Evolutionary conservation across 2,329 filamentous ascomycete species (phyloP), one percentile per base, ranked within the genome.

Genomic region (Aspergillus tubingensis): DNA sequence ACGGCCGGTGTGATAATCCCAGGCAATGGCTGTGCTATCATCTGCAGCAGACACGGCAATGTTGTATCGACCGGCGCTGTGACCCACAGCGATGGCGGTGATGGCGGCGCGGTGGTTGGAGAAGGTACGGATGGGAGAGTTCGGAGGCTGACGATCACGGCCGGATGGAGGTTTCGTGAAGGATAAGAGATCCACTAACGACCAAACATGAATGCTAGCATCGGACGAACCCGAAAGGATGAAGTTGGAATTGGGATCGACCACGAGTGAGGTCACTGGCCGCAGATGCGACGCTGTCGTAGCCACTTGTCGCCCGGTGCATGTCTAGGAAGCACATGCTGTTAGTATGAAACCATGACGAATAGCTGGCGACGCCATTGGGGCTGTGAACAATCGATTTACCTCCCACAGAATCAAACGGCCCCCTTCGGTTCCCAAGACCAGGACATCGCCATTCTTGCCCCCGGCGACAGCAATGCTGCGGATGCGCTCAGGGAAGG

Each of bases 401-500:
- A 95, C 91, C 88, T 99, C 95, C 95, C 95, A 99, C 2, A 96
- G 77, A 69, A 96, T 90, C 66, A 98, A 77, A 58, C 93, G 87
- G 15, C 95, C 95, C 67, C 92, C 91, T 58, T 88, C 87, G 0
- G 92, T 96, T 10, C 95, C 95, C 57, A 96, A 76, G 57, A 92
- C 81, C 65, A 96, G 81, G 53, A 96, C 85, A 58, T 78, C 73
- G 44, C 77, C 76, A 56, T 82, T 80, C 64, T 82, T 82, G 65
- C 91, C 85, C 51, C 85, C 88, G 23, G 87, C 86, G 57, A 96
- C 82, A 21, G 87, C 84, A 69, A 96, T 79, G 76, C 90, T 92
- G 65, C 87, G 88, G 70, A 99, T 91, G 69, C 88, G 86, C 77
- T 98, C 94, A 0, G 90, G 88, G 70, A 99, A 96, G 0, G 93